phyloP scores from a whole-genome alignment of 2,329 filamentous ascomycete species.

The Scedosporium dehoogii region DNA sequence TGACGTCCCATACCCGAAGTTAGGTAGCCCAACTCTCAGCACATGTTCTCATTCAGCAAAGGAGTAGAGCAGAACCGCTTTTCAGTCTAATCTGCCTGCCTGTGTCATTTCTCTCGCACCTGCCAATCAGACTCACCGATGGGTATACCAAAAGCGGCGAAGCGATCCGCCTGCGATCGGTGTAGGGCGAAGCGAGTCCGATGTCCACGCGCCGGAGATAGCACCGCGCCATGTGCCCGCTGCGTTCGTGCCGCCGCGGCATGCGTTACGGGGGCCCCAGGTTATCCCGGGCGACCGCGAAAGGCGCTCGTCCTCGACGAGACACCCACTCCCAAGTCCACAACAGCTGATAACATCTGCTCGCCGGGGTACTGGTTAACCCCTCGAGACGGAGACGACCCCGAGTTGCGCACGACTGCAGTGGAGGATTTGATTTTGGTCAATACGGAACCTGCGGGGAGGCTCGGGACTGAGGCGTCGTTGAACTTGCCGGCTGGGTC shows the following conservation, averaged over 20 bases:
- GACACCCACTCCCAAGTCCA: neutral
- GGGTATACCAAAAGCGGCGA: slow-evolving; percentile 6
- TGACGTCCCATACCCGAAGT: neutral
- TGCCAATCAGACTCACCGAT: neutral
- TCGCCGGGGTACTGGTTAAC: slow-evolving; percentile 4
- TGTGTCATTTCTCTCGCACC: neutral
- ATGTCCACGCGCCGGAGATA: slow-evolving; percentile 13
- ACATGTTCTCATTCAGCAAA: neutral
- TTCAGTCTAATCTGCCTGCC: neutral
- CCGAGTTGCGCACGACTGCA: slow-evolving; percentile 8
- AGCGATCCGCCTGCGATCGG: slow-evolving; percentile 15
- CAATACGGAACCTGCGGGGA: neutral
- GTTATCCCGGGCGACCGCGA: slow-evolving; percentile 12
- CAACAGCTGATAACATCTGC: slow-evolving; percentile 2
- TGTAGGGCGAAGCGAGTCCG: slow-evolving; percentile 15
- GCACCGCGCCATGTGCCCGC: slow-evolving; percentile 12
- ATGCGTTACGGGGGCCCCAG: slow-evolving; percentile 13
- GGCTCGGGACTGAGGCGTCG: neutral
- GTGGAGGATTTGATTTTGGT: neutral
- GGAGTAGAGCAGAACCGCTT: neutral
- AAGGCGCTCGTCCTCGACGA: slow-evolving; percentile 8
- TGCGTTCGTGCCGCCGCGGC: slow-evolving; percentile 10
- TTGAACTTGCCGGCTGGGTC: neutral
- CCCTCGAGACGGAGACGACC: slow-evolving; percentile 7
- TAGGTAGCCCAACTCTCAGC: neutral